Evolutionary conservation across 2,329 filamentous ascomycete genomes (phyloP), one percentile per base, ranked within the genome.

Genomic region (Fusarium coffeatum): DNA sequence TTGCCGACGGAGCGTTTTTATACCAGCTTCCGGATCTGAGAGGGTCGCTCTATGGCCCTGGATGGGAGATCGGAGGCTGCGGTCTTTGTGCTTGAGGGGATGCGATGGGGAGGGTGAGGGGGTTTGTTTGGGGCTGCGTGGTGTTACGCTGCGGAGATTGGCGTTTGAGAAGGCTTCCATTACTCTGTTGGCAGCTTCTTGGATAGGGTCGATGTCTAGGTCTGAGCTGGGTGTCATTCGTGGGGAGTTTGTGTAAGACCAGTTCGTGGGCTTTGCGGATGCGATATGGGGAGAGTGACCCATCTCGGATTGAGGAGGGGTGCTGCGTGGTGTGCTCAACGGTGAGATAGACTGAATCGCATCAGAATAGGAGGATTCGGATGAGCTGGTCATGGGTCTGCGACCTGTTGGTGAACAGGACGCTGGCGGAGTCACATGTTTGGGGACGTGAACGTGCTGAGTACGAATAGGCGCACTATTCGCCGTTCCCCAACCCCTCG

Each of bases 291-390:
- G 71, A 1, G 76, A 72, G 20, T 78, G 62, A 1, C 76, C 77
- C 66, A 77, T 79, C 55, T 81, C 80, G 1, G 81, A 83, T 49
- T 82, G 78, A 1, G 82, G 80, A 15, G 81, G 77, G 2, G 81
- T 82, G 0, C 79, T 80, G 55, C 81, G 76, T 1, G 81, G 82
- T 7, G 82, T 83, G 56, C 80, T 80, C 20, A 77, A 73, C 10
- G 71, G 70, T 2, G 80, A 80, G 0, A 76, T 58, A 8, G 80
- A 79, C 20, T 77, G 79, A 15, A 80, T 74, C 7, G 78, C 80
- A 6, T 83, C 82, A 1, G 78, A 81, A 53, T 77, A 79, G 6
- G 80, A 81, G 10, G 79, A 79, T 1, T 82, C 80, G 2, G 79
- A 80, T 3, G 79, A 80, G 58, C 78, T 79, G 6, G 71, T 73